Conservation (phyloP, 2,329 filamentous ascomycete genomes). For the Penicillium sp. region DNA sequence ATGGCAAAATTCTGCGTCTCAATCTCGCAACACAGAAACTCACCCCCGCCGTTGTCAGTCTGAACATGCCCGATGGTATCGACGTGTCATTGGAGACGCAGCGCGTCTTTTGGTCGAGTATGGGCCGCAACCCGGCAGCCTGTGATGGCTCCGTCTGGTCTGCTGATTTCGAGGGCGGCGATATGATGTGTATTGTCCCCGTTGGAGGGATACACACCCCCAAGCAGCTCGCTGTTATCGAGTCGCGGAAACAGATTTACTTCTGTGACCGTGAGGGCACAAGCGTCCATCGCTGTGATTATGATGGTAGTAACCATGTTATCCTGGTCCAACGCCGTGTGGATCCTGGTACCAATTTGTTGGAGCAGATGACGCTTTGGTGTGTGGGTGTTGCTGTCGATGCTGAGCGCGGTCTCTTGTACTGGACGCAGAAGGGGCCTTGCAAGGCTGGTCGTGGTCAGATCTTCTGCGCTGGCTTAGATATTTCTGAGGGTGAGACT, state of each 20-base stretch:
- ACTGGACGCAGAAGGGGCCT: constrained; percentile 62
- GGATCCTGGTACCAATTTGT: constrained; percentile 12
- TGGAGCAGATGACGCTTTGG: constrained; percentile 46
- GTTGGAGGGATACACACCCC: constrained; percentile 52
- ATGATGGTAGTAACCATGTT: constrained; percentile 38
- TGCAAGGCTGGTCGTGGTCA: constrained; percentile 53
- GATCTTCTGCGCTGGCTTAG: constrained; percentile 53
- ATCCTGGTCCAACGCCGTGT: constrained; percentile 40
- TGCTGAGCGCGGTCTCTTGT: constrained; percentile 47
- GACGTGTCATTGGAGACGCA: constrained; percentile 34
- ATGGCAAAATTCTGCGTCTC: constrained; percentile 19
- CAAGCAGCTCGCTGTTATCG: constrained; percentile 43
- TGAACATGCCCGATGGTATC: constrained; percentile 48
- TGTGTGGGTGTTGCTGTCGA: constrained; percentile 58
- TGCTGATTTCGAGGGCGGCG: constrained; percentile 52
- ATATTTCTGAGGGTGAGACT: constrained; percentile 38
- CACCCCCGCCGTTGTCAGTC: constrained; percentile 13
- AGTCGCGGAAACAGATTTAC: constrained; percentile 35
- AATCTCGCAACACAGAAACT: constrained; percentile 19
- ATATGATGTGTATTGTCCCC: constrained; percentile 47
- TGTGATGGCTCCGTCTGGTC: constrained; percentile 48
- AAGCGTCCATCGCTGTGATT: constrained; percentile 38
- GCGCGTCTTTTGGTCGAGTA: constrained; percentile 53
- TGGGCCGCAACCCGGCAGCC: constrained; percentile 44
- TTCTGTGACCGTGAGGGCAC: constrained; percentile 48